These are phyloP conservation scores for Lolium perenne DNA, from an alignment of 176 grass and related monocot genomes.

Conservation along the genomic window DNA sequence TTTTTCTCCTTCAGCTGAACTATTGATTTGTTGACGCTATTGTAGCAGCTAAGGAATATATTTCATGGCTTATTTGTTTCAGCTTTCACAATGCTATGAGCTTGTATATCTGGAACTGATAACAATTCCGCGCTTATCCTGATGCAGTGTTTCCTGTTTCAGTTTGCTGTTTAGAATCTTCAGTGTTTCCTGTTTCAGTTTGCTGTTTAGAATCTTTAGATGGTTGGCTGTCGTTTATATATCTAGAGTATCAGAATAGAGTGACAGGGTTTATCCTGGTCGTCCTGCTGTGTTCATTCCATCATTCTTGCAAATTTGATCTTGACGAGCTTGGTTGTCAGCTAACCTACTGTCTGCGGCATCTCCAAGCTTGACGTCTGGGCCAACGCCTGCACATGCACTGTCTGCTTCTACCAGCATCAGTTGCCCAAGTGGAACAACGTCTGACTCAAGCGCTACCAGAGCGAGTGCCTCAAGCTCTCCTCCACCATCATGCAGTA, in stretches of 20 bases:
- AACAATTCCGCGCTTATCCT: not conserved
- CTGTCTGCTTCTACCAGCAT: no score
- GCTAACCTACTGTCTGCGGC: not conserved
- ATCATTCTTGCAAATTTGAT: no score
- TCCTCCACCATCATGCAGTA: slow-evolving; percentile 59
- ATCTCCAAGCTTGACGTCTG: no score
- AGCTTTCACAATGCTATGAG: not conserved
- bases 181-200: not conserved
- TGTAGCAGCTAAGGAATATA: not conserved
- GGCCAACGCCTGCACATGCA: no score
- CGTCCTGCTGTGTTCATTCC: no score
- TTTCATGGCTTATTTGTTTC: not conserved
- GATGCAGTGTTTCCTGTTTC: not conserved
- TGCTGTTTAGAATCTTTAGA: not conserved
- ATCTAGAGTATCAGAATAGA: no score
- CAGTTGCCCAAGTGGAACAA: slow-evolving; percentile 71
- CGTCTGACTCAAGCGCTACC: slow-evolving; percentile 67
- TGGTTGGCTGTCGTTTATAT: no score
- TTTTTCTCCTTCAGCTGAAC: not conserved
- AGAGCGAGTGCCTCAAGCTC: slow-evolving; percentile 57
- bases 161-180: not conserved
- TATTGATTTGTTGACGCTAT: not conserved
- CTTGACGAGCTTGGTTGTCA: no score
- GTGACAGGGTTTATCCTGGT: no score
- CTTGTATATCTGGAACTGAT: not conserved